Percentiles rank a stretch among this genome's conserved stretches.
Evolutionary conservation across 164 flowering plant species (phyloP).

Genomic region (Litsea cubeba): DNA sequence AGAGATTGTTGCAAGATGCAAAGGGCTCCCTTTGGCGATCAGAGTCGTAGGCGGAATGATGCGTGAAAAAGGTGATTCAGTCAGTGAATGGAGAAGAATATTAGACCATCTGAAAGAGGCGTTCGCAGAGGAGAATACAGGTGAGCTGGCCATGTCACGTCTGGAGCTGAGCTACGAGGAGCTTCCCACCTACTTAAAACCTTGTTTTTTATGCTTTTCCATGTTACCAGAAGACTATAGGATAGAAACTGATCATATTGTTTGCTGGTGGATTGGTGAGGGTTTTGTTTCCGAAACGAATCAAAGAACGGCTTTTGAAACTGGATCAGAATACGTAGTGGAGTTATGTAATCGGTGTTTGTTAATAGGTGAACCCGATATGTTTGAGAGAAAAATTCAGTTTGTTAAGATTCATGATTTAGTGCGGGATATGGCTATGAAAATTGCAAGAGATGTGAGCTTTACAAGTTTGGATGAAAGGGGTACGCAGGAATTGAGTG

Average conservation of each 20-base stretch:
- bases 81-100: not conserved
- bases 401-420: not conserved
- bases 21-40: slow-evolving; percentile 3
- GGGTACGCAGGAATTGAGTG: no score
- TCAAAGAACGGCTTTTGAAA: not conserved
- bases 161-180: slow-evolving; percentile 6
- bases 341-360: not conserved
- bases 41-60: slow-evolving; percentile 1
- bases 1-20: slow-evolving; percentile 1
- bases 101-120: not conserved
- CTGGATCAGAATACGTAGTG: not conserved
- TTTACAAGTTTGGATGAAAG: no score
- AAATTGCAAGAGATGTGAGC: no score
- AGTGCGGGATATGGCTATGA: not conserved
- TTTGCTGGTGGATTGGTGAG: slow-evolving; percentile 5
- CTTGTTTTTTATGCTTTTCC: slow-evolving; percentile 5
- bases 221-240: slow-evolving; percentile 6
- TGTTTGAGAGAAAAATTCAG: not conserved
- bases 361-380: not conserved
- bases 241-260: not conserved
- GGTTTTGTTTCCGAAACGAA: not conserved
- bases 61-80: not conserved
- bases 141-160: not conserved
- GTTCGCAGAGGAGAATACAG: not conserved
- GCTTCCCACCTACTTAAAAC: slow-evolving; percentile 8